Evolutionary conservation across 768 basidiomycete species (phyloP).

Genomic region (Naganishia vishniacii): DNA sequence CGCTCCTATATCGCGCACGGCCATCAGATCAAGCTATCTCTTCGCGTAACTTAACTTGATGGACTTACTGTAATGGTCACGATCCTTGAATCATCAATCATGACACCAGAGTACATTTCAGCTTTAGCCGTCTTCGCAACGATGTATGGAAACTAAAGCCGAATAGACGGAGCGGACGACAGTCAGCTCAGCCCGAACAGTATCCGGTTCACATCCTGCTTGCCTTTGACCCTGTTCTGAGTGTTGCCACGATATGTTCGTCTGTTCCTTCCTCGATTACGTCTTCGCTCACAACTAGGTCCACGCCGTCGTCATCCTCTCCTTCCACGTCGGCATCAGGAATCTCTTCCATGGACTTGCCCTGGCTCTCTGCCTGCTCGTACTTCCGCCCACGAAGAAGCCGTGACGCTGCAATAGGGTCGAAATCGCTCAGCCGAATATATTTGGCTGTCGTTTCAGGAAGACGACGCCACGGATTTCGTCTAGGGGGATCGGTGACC

Average conservation of each 20-base stretch:
- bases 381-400: slow-evolving; percentile 24
- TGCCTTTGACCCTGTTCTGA: slow-evolving; percentile 20
- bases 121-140: slow-evolving; percentile 9
- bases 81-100: slow-evolving; percentile 29
- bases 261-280: slow-evolving; percentile 6
- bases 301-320: slow-evolving; percentile 23
- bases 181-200: too few species aligned
- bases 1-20: neutral
- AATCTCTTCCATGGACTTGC: slow-evolving; percentile 10
- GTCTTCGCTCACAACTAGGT: slow-evolving; percentile 32
- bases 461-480: slow-evolving; percentile 6
- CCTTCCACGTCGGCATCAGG: slow-evolving; percentile 16
- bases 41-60: neutral
- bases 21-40: neutral
- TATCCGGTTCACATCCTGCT: neutral
- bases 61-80: slow-evolving; percentile 25
- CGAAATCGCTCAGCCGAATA: slow-evolving; percentile 41
- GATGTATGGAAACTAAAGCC: slow-evolving; percentile 24
- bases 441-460: slow-evolving; percentile 1
- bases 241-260: neutral
- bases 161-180: neutral
- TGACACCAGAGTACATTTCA: slow-evolving; percentile 21
- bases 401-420: slow-evolving; percentile 34
- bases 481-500: neutral
- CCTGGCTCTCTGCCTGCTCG: slow-evolving; percentile 15